phyloP scores from a whole-genome alignment of 176 grass and related monocot species.

The Panicum miliaceum region DNA sequence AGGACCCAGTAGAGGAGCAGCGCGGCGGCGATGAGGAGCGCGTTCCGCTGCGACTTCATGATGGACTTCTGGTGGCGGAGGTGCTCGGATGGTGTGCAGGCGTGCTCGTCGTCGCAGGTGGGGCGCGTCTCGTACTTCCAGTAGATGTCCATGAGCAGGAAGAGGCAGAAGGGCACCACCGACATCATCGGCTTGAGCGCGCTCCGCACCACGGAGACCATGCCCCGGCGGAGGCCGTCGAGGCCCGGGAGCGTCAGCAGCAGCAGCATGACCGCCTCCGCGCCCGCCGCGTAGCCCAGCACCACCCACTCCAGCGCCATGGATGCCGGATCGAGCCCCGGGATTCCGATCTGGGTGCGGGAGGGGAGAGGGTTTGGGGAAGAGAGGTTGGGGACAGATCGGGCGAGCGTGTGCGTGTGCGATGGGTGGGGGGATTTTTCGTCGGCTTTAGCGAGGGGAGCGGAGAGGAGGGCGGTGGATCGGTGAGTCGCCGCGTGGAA shows the following conservation, averaged over 20 bases:
- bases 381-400: background rate
- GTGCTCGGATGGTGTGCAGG: slow-evolving; percentile 85
- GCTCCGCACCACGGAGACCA: slow-evolving; percentile 69
- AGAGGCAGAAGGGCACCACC: slow-evolving; percentile 91
- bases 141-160: slow-evolving; percentile 93
- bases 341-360: background rate
- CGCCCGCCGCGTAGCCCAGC: slow-evolving; percentile 81
- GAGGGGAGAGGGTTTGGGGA: background rate
- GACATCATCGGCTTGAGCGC: slow-evolving; percentile 93
- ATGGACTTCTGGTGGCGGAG: slow-evolving; percentile 98
- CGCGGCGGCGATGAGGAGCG: slow-evolving; percentile 83
- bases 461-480: slow-evolving; percentile 54
- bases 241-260: slow-evolving; percentile 88
- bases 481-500: background rate
- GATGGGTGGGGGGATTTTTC: background rate
- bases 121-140: slow-evolving; percentile 97
- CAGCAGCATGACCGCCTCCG: slow-evolving; percentile 98
- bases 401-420: background rate
- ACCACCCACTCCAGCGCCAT: slow-evolving; percentile 99
- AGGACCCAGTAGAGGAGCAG: slow-evolving; percentile 96
- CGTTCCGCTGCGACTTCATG: slow-evolving; percentile 97
- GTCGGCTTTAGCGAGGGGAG: slow-evolving; percentile 36
- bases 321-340: background rate
- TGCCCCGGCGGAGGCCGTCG: slow-evolving; percentile 72
- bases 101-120: slow-evolving; percentile 73